These are phyloP conservation scores for Naganishia antarctica DNA, from an alignment of 768 basidiomycete genomes.

Conservation along the genomic window DNA sequence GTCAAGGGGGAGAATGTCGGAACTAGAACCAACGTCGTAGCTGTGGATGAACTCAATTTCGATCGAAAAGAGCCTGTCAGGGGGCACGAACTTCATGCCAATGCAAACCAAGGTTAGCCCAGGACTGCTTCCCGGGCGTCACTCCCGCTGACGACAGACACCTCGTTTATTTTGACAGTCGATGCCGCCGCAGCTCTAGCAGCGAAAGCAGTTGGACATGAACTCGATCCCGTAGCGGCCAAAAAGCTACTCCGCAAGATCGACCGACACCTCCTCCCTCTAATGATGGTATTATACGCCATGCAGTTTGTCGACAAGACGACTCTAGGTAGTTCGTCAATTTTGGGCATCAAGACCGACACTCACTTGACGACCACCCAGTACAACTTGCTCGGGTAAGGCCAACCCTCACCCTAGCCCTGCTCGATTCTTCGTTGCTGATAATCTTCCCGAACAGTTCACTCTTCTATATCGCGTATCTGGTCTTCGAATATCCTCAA, in stretches of 20 bases:
- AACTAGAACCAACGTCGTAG: neutral
- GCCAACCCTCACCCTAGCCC: neutral
- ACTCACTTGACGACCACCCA: slow-evolving; percentile 21
- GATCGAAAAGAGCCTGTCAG: neutral
- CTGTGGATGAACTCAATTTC: neutral
- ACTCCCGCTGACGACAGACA: neutral
- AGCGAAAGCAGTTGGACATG: slow-evolving; percentile 33
- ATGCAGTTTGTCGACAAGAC: slow-evolving; percentile 41
- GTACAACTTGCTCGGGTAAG: slow-evolving; percentile 34
- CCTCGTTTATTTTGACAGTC: neutral
- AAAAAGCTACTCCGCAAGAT: slow-evolving; percentile 35
- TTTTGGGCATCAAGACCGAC: slow-evolving; percentile 37
- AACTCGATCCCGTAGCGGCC: slow-evolving; percentile 31
- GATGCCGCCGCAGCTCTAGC: slow-evolving; percentile 35
- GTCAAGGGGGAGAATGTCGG: neutral
- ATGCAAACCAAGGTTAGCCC: neutral
- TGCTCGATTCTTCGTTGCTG: neutral
- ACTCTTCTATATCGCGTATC: slow-evolving; percentile 36
- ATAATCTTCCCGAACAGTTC: neutral
- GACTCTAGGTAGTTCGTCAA: slow-evolving; percentile 33
- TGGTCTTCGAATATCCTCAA: slow-evolving; percentile 39
- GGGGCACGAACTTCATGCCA: slow-evolving; percentile 3
- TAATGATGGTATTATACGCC: slow-evolving; percentile 36
- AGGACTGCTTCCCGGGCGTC: neutral
- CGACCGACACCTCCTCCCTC: slow-evolving; percentile 28